These are phyloP conservation scores for Metschnikowia matae DNA, from an alignment of 805 yeast genomes.

Conservation along the genomic window DNA sequence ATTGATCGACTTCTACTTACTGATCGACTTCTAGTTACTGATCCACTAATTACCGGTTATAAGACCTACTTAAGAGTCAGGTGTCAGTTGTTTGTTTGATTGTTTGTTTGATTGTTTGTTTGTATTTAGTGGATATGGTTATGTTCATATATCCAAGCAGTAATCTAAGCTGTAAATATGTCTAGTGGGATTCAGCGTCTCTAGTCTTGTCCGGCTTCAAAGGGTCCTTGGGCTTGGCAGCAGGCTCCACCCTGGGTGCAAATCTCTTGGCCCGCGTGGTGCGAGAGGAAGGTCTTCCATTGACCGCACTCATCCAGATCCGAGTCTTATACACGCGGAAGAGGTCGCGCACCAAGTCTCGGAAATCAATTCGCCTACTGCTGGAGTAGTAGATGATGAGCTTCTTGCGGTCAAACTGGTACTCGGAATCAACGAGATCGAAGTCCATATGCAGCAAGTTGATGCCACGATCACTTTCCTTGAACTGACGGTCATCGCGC, in stretches of 20 bases:
- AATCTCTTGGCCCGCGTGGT: not conserved
- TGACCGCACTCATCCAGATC: slow-evolving; percentile 79
- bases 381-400: slow-evolving; percentile 57
- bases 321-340: slow-evolving; percentile 75
- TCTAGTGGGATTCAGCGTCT: not conserved
- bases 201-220: not conserved
- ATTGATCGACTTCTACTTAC: too few species aligned
- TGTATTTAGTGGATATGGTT: too few species aligned
- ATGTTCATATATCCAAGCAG: too few species aligned
- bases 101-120: too few species aligned
- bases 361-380: slow-evolving; percentile 63
- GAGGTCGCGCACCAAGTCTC: slow-evolving; percentile 67
- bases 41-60: too few species aligned
- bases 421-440: slow-evolving; percentile 68
- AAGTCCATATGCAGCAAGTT: slow-evolving; percentile 50
- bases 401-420: slow-evolving; percentile 77
- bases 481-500: not conserved
- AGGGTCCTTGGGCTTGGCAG: not conserved
- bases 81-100: too few species aligned
- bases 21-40: too few species aligned
- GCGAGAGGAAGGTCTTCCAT: slow-evolving; percentile 31
- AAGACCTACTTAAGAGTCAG: too few species aligned
- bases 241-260: not conserved
- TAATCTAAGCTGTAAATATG: too few species aligned
- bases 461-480: slow-evolving; percentile 6